Evolutionary conservation across 1,139 yeast genomes (phyloP).

Genomic region (Diutina scorzettiae): DNA sequence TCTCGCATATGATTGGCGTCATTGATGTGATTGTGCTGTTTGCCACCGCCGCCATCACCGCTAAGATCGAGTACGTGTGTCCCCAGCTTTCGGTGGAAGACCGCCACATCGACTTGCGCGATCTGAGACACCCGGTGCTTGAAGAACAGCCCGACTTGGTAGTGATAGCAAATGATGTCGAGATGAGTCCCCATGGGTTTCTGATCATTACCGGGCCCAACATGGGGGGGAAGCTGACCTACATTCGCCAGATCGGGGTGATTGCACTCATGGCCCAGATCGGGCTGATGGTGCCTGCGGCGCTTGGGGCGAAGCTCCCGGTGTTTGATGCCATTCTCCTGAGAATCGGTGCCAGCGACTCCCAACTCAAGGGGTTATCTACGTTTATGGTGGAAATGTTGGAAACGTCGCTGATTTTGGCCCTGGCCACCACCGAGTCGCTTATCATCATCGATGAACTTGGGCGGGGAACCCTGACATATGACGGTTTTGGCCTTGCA

Average conservation of each 20-base stretch:
- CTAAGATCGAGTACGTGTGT: conserved; percentile 69
- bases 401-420: conserved; percentile 85
- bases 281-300: conserved; percentile 77
- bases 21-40: conserved; percentile 77
- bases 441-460: conserved; percentile 87
- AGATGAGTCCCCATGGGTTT: conserved; percentile 32
- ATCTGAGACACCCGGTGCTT: conserved; percentile 87
- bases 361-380: conserved; percentile 90
- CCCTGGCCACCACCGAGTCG: conserved; percentile 75
- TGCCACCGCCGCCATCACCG: conserved; percentile 76
- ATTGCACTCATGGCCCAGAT: conserved; percentile 83
- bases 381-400: conserved; percentile 98
- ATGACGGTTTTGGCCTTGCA: conserved; percentile 96
- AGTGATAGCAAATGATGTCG: conserved; percentile 80
- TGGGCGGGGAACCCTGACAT: conserved; percentile 94
- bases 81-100: conserved; percentile 39
- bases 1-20: conserved; percentile 55
- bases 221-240: conserved; percentile 98
- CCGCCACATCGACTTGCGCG: conserved; percentile 47
- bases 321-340: conserved; percentile 87
- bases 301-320: conserved; percentile 49
- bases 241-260: conserved; percentile 84
- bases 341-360: conserved; percentile 98
- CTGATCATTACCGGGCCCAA: conserved; percentile 91
- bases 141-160: conserved; percentile 83